These are phyloP conservation scores for Paraphoma chrysanthemicola DNA, from an alignment of 2,329 filamentous ascomycete species.

Conservation along the genomic window DNA sequence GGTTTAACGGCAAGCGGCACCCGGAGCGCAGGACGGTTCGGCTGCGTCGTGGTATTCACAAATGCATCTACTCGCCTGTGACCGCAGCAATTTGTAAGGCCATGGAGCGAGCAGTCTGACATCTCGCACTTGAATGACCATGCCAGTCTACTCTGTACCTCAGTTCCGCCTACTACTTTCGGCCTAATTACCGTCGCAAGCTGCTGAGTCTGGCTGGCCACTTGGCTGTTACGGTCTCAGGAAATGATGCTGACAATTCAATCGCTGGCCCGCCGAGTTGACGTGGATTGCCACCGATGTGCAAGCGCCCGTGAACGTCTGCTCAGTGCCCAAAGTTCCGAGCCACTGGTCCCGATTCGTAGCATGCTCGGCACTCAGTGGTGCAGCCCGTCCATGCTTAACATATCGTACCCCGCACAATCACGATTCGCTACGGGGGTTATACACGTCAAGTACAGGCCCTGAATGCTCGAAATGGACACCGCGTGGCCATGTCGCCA, in stretches of 20 bases:
- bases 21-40: neutral
- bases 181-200: no score
- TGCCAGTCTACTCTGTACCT: no score
- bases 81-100: neutral
- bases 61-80: neutral
- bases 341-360: constrained; percentile 8
- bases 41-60: neutral
- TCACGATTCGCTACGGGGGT: neutral
- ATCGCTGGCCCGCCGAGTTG: neutral
- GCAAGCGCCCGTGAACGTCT: constrained; percentile 7
- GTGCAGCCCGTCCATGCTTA: neutral
- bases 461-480: neutral
- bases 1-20: neutral
- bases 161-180: no score
- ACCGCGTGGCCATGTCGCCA: neutral
- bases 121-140: no score
- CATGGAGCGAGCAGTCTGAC: no score
- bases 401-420: constrained; percentile 8
- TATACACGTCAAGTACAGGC: neutral
- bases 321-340: constrained; percentile 21
- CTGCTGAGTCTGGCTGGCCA: no score
- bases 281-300: constrained; percentile 4
- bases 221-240: no score
- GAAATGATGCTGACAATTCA: neutral
- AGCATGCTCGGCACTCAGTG: neutral